phyloP scores from a whole-genome alignment of 306 rosid species.

The Comarum palustre region DNA sequence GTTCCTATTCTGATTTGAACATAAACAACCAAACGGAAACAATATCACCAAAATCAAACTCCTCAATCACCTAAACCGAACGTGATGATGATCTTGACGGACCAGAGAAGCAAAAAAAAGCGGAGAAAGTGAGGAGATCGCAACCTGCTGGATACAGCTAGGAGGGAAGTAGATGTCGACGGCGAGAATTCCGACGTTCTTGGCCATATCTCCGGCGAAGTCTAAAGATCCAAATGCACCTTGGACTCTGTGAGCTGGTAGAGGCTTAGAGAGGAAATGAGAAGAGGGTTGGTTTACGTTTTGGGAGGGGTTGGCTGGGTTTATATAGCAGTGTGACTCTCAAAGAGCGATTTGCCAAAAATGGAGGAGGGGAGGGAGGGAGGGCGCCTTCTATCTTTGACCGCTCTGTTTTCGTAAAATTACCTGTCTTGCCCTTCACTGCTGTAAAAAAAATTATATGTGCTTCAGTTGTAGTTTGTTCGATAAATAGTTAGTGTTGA shows the following conservation, averaged over 20 bases:
- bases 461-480: background rate
- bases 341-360: background rate
- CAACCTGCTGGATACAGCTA: conserved; percentile 76
- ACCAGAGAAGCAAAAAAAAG: background rate
- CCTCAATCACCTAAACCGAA: background rate
- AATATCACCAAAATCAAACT: background rate
- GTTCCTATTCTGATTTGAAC: background rate
- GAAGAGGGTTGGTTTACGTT: conserved; percentile 10
- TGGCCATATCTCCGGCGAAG: conserved; percentile 49
- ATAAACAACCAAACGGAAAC: background rate
- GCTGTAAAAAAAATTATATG: too few species aligned
- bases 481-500: background rate
- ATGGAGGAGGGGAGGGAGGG: conserved; percentile 12
- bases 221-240: conserved; percentile 2
- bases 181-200: conserved; percentile 92
- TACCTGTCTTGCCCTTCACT: conserved; percentile 7
- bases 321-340: conserved; percentile 6
- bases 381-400: conserved; percentile 22
- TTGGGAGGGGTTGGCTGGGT: conserved; percentile 5
- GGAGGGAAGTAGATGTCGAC: conserved; percentile 92
- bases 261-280: background rate
- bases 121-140: conserved; percentile 20
- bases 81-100: background rate
- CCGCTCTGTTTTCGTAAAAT: background rate
- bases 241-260: conserved; percentile 10